Base-by-base conservation (phyloP, 805 yeast species). In the Teunomyces cretensis region DNA sequence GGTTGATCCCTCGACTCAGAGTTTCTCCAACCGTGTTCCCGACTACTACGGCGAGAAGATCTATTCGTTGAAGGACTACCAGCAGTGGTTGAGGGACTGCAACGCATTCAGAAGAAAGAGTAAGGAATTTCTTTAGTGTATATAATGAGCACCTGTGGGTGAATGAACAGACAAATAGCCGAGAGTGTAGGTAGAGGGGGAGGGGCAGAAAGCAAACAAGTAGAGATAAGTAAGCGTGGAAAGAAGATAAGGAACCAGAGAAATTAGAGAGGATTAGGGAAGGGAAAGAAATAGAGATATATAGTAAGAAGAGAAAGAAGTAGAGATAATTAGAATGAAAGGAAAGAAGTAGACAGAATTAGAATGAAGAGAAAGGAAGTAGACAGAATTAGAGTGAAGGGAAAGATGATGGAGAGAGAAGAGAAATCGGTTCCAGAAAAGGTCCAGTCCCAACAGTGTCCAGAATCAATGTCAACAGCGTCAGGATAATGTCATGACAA, bases 1-100 rank as follows among this genome's bases (percentile, higher is more conserved):
- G 58, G 97, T 91, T 26, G 96, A 94, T 70, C 96, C 99, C 15
- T 79, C 91, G 14, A 81, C 86, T 45, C 97, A 91, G 69, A 81
- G 90, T 58, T 85, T 90, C 68, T 78, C 87, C 44, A 94, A 92
- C 67, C 98, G 98, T 11, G 96, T 94, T 39, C 97, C 97, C n/a
- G 99, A 94, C 67, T 94, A 90, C 69, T 94, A 94, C 62, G 99
- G 99, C 33, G 99, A 94, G 70, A 88, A 88, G 67, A 91, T 94
- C 50, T 88, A 89, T 43, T 85, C 95, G 43, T 68, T 92, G 60
- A 80, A 80, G 55, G 91, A 82, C 53, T 94, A 94, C 69, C 86
- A 90, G 69, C 94, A 88, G 65, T 94, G 99, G 99, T 75, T 94
- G 58, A 81, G 98, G 59, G 98, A 94, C 65, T 88, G 96, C 60